Percentiles rank a stretch among this genome's conserved stretches.
Evolutionary conservation across 441 rosid genomes (phyloP).

Genomic region (Pelargonium citronellum): DNA sequence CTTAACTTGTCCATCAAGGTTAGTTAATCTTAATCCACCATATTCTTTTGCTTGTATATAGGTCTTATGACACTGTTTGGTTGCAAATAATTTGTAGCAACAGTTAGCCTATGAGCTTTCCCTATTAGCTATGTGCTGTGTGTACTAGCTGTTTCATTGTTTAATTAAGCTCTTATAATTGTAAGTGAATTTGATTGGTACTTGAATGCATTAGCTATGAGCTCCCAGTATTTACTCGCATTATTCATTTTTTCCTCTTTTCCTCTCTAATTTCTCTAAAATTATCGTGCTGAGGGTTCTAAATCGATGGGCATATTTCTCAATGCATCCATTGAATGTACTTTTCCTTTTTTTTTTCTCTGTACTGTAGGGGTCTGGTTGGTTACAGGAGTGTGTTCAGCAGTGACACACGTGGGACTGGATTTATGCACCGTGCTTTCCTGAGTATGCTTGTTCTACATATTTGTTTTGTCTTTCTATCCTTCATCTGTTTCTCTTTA

Average conservation of each 20-base stretch:
- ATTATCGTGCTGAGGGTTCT: not conserved
- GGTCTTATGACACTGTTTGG: not conserved
- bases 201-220: not conserved
- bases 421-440: constrained; percentile 98
- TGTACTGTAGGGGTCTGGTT: constrained; percentile 67
- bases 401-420: constrained; percentile 94
- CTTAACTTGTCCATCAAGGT: constrained; percentile 94
- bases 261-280: not conserved
- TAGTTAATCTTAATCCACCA: not conserved
- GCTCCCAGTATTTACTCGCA: not conserved
- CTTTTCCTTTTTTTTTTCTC: constrained; percentile 11
- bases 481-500: not conserved
- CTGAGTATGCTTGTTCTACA: constrained; percentile 47
- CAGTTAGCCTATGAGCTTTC: not conserved
- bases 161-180: not conserved
- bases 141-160: not conserved
- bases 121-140: not conserved
- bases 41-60: constrained; percentile 1
- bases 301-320: not conserved
- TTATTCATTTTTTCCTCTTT: not conserved
- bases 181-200: not conserved
- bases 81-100: not conserved
- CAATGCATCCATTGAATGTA: not conserved
- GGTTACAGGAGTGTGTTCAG: constrained; percentile 97
- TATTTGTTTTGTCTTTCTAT: not conserved